A percentile compares a stretch with the other conserved stretches of the same genome.
Conservation (phyloP, 1,139 yeast genomes). For the Yamadazyma friedrichii region DNA sequence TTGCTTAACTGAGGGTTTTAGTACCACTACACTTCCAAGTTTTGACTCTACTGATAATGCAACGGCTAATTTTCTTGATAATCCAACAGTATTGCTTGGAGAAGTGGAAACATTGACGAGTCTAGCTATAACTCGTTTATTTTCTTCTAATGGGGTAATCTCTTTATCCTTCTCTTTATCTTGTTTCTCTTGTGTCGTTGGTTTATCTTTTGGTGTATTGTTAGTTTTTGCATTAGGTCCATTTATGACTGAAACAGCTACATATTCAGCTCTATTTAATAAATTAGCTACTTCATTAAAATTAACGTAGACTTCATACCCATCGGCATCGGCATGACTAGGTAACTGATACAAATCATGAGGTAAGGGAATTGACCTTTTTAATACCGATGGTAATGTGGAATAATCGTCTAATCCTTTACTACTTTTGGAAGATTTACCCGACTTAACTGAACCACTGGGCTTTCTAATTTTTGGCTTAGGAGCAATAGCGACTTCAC, state of each 20-base stretch:
- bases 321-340: conserved; percentile 17
- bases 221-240: conserved; percentile 44
- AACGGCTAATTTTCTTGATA: conserved; percentile 56
- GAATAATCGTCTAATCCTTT: conserved; percentile 27
- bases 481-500: conserved; percentile 86
- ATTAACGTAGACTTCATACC: conserved; percentile 47
- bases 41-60: conserved; percentile 54
- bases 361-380: conserved; percentile 59
- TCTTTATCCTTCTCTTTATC: conserved; percentile 10
- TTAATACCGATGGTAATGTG: conserved; percentile 38
- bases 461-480: conserved; percentile 48
- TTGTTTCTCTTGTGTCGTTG: background rate
- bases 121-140: conserved; percentile 53
- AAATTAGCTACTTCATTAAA: conserved; percentile 29
- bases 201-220: conserved; percentile 9
- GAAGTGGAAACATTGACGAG: conserved; percentile 38
- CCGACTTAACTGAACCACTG: conserved; percentile 21
- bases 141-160: conserved; percentile 27
- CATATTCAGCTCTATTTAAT: conserved; percentile 36
- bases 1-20: conserved; percentile 50
- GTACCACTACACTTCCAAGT: conserved; percentile 54
- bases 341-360: conserved; percentile 36
- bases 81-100: conserved; percentile 49
- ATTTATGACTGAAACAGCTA: conserved; percentile 56
- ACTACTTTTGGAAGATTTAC: conserved; percentile 32